Evolutionary conservation across 148 eudicot genomes (phyloP).

Genomic region (Silene uniflora): DNA sequence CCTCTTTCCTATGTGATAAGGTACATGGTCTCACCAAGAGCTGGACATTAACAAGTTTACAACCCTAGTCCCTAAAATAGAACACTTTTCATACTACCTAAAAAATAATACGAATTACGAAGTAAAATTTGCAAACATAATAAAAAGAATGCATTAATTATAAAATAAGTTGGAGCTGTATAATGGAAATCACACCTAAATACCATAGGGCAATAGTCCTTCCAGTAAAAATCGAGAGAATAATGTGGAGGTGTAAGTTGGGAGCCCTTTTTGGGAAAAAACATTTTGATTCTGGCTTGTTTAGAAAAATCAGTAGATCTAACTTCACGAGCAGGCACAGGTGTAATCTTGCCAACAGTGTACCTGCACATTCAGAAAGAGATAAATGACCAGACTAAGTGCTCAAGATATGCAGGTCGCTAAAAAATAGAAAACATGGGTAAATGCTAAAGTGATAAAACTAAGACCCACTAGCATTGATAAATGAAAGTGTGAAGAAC

Average conservation of each 20-base stretch:
- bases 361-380: slow-evolving; percentile 48
- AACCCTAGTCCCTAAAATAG: neutral
- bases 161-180: slow-evolving; percentile 3
- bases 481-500: neutral
- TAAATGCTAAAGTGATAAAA: neutral
- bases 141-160: neutral
- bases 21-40: slow-evolving; percentile 5
- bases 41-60: neutral
- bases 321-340: slow-evolving; percentile 89
- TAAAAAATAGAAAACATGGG: neutral
- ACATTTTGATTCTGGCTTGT: slow-evolving; percentile 85
- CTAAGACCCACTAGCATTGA: neutral
- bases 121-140: neutral
- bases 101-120: neutral
- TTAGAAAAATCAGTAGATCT: slow-evolving; percentile 83
- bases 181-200: slow-evolving; percentile 56
- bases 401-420: slow-evolving; percentile 5
- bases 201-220: slow-evolving; percentile 98
- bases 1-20: slow-evolving; percentile 1
- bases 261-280: slow-evolving; percentile 80
- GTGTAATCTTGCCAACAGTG: slow-evolving; percentile 97
- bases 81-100: slow-evolving; percentile 1
- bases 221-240: slow-evolving; percentile 89
- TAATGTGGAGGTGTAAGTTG: slow-evolving; percentile 86
- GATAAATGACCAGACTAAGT: slow-evolving; percentile 1